Base-by-base conservation (phyloP, 805 yeast species). In the Candida yuanshanica region DNA sequence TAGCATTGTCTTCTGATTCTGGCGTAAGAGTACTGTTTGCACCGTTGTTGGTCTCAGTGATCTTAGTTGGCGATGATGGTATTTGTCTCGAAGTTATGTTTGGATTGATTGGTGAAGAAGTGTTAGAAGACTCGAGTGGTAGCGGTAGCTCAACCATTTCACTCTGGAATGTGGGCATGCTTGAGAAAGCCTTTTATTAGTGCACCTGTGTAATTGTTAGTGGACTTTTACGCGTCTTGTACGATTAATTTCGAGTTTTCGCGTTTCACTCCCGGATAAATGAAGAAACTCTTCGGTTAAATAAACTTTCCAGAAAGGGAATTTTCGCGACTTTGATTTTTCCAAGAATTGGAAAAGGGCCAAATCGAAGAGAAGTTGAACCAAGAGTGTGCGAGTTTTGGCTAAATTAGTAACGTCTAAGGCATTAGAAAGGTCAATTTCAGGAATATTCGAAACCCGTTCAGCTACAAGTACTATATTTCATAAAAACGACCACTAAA, bases 61-160 rank as follows among this genome's bases (percentile, higher is more conserved):
- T 26, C 20, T 43, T 43, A 6, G 44, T 39, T 18, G 58, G 57
- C 2, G 58, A 53, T 7, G 57, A 52, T 13, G 37, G 33, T 7
- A 37, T 21, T 9, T 34, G 7, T 36, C 52, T 42, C 12, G 52
- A 43, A 2, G 45, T 31, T 3, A 20, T 31, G 16, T 48, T 46
- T 9, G 58, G 57, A 22, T 53, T 51, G 21, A 55, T 42, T 2
- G 60, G 60, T 0, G 59, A 55, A 0, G 59, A 52, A 2, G 49
- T 23, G 10, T 45, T 47, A 2, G 60, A 53, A 1, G 59, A 52
- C 2, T 46, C 38, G 5, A 36, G 41, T 9, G 50, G 48, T 3
- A 36, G 46, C 1, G 37, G 37, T 3, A 38, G 35, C 2, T 45
- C 52, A 0, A 25, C 31, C 25, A 41, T 29, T 4, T 49, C 51